phyloP scores from a whole-genome alignment of 1,284 basidiomycete species.

The Schizophyllum commune region DNA sequence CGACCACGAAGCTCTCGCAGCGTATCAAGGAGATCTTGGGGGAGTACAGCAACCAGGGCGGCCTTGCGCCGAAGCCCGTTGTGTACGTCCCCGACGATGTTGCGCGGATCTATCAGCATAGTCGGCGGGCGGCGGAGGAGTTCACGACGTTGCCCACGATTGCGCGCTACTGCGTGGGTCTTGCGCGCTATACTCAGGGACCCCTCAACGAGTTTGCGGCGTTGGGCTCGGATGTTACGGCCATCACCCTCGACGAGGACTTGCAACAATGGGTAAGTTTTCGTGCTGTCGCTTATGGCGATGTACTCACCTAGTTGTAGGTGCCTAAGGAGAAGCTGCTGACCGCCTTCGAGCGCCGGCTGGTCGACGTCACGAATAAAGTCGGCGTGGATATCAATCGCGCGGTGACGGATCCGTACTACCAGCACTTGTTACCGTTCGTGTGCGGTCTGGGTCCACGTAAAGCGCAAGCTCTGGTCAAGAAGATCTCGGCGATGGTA shows the following conservation, averaged over 20 bases:
- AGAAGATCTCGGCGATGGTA: conserved; percentile 73
- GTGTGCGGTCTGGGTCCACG: conserved; percentile 93
- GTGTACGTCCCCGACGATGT: conserved; percentile 89
- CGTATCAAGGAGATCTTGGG: conserved; percentile 49
- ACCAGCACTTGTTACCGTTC: conserved; percentile 82
- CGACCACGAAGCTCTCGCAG: conserved; percentile 68
- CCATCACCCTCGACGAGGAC: conserved; percentile 78
- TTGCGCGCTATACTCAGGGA: conserved; percentile 91
- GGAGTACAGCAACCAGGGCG: conserved; percentile 13
- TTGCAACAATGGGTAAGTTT: conserved; percentile 76
- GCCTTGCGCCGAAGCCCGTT: conserved; percentile 37
- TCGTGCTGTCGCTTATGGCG: neutral
- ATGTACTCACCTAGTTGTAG: conserved; percentile 29
- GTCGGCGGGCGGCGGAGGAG: conserved; percentile 79
- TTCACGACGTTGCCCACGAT: conserved; percentile 75
- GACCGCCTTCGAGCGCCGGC: conserved; percentile 73
- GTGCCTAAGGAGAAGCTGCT: conserved; percentile 82
- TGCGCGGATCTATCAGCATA: conserved; percentile 91
- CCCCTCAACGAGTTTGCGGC: conserved; percentile 93
- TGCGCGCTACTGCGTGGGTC: conserved; percentile 91
- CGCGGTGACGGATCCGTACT: conserved; percentile 82
- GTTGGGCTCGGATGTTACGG: conserved; percentile 73
- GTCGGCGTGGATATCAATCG: conserved; percentile 96
- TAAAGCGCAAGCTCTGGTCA: conserved; percentile 84
- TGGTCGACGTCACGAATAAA: conserved; percentile 88